Conservation (phyloP, 2,329 filamentous ascomycete species). For the Coccinonectria pachysandricola region DNA sequence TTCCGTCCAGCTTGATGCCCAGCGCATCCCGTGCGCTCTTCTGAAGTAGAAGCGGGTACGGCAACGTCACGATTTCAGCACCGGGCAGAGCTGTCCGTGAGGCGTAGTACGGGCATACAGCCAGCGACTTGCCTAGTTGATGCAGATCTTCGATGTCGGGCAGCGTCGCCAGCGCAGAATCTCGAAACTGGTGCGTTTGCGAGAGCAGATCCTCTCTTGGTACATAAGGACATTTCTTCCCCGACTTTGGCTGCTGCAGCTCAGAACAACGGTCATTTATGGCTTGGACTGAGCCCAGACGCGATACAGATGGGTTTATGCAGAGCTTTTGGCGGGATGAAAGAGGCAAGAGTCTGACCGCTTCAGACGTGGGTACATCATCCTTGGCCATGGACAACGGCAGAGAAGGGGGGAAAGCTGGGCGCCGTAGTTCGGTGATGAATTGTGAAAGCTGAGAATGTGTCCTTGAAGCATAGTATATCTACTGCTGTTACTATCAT, state of each 20-base stretch:
- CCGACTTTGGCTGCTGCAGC: constrained; percentile 59
- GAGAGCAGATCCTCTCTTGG: constrained; percentile 67
- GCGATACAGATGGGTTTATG: constrained; percentile 75
- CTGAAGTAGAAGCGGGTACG: constrained; percentile 84
- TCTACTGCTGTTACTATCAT: constrained; percentile 34
- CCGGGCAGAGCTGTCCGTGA: constrained; percentile 72
- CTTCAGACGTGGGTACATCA: constrained; percentile 17
- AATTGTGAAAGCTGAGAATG: constrained; percentile 90
- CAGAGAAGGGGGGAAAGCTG: constrained; percentile 65
- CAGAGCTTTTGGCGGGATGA: constrained; percentile 82
- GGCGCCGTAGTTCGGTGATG: constrained; percentile 67
- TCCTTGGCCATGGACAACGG: constrained; percentile 30
- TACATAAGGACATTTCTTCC: constrained; percentile 61
- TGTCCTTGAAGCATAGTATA: constrained; percentile 87
- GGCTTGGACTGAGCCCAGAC: constrained; percentile 59
- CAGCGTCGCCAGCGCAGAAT: constrained; percentile 71
- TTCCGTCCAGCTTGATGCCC: constrained; percentile 73
- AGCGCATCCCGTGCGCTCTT: constrained; percentile 79
- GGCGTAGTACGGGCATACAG: constrained; percentile 94
- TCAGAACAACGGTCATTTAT: constrained; percentile 94
- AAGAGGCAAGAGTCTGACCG: constrained; percentile 70
- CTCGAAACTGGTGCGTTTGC: constrained; percentile 70
- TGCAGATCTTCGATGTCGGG: constrained; percentile 91
- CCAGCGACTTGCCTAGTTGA: constrained; percentile 63
- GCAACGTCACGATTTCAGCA: constrained; percentile 83